Evolutionary conservation across 768 basidiomycete species (phyloP).

Genomic region (Mycena sanguinolenta): DNA sequence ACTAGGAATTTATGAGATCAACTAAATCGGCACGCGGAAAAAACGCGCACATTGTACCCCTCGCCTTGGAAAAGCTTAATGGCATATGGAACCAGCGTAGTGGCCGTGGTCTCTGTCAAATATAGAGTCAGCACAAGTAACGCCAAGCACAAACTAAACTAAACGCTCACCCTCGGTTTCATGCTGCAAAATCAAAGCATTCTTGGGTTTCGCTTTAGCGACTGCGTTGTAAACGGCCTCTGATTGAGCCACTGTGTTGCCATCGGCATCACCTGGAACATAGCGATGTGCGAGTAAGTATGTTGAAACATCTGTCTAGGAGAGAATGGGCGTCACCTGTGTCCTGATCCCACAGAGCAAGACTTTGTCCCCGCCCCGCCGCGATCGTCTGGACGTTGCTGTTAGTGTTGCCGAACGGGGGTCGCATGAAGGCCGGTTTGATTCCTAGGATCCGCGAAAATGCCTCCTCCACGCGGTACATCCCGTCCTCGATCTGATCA

Average conservation of each 20-base stretch:
- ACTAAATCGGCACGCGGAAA: neutral
- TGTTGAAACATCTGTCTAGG: no score
- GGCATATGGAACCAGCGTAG: neutral
- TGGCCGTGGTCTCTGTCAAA: neutral
- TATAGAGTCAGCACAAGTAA: no score
- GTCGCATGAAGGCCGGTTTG: conserved; percentile 55
- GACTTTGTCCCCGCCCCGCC: neutral
- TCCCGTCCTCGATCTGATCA: conserved; percentile 40
- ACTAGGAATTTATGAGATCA: neutral
- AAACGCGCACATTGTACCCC: neutral
- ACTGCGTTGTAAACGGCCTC: neutral
- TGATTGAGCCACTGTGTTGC: neutral
- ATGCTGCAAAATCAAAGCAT: neutral
- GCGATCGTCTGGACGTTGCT: conserved; percentile 43
- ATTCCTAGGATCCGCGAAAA: conserved; percentile 48
- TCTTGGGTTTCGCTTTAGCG: neutral
- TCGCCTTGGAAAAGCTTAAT: neutral
- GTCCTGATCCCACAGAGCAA: neutral
- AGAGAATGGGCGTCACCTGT: neutral
- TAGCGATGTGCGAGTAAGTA: no score
- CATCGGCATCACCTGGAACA: neutral
- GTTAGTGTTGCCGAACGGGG: conserved; percentile 60
- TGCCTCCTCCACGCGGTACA: conserved; percentile 49
- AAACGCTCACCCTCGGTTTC: neutral
- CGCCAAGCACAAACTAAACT: no score